phyloP scores from a whole-genome alignment of 345 rosid species.

The Kandelia obovata region DNA sequence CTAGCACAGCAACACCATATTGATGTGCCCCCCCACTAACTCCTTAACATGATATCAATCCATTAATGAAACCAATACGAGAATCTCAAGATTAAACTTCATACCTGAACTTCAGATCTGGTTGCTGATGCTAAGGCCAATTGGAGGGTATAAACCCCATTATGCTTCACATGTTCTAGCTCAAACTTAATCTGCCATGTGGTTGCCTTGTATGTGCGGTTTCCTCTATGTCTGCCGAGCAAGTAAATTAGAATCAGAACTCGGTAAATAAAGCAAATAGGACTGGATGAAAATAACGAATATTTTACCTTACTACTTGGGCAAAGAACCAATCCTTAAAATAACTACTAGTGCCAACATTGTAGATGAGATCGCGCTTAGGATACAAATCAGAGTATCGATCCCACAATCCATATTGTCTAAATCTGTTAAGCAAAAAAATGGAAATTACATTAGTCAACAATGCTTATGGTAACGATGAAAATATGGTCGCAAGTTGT shows the following conservation, averaged over 20 bases:
- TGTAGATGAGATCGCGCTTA: slow-evolving; percentile 43
- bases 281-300: background rate
- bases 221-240: slow-evolving; percentile 33
- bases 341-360: slow-evolving; percentile 37
- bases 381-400: slow-evolving; percentile 55
- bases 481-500: too few relatives aligned
- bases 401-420: slow-evolving; percentile 76
- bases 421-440: slow-evolving; percentile 33
- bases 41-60: too few relatives aligned
- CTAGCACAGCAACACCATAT: too few relatives aligned
- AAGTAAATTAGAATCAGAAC: background rate
- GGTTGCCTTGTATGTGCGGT: slow-evolving; percentile 27
- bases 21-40: too few relatives aligned
- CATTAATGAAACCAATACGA: too few relatives aligned
- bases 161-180: slow-evolving; percentile 20
- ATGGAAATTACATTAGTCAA: background rate
- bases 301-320: slow-evolving; percentile 54
- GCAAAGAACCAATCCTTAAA: slow-evolving; percentile 68
- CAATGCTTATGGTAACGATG: background rate
- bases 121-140: slow-evolving; percentile 63
- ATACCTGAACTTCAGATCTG: slow-evolving; percentile 40
- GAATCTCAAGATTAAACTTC: background rate
- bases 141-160: slow-evolving; percentile 47
- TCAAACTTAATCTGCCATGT: slow-evolving; percentile 60
- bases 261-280: background rate